Evolutionary conservation across 1,284 basidiomycete genomes (phyloP).

Genomic region (Volvariella volvacea): DNA sequence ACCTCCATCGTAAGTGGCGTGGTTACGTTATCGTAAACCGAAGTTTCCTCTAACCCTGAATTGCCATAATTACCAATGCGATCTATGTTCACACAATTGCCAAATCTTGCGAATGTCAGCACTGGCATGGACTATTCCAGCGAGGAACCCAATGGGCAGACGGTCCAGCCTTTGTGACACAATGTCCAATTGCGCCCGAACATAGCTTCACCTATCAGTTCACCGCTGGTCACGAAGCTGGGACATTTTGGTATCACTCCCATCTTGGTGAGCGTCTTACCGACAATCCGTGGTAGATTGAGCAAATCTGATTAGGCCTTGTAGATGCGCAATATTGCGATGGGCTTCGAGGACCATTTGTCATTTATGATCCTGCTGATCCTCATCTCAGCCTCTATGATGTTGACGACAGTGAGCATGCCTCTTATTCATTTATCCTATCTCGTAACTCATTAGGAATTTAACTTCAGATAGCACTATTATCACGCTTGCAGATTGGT

Average conservation of each 20-base stretch:
- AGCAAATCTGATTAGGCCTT: slow-evolving; percentile 3
- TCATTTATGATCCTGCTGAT: slow-evolving; percentile 19
- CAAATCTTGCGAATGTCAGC: slow-evolving; percentile 8
- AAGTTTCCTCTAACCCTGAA: background rate
- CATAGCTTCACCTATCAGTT: slow-evolving; percentile 19
- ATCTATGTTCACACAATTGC: too few relatives aligned
- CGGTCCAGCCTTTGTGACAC: slow-evolving; percentile 20
- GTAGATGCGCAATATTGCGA: slow-evolving; percentile 20
- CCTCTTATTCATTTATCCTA: background rate
- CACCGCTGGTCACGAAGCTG: slow-evolving; percentile 24
- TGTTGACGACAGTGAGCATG: slow-evolving; percentile 26
- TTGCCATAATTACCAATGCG: too few relatives aligned
- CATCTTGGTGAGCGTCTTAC: background rate
- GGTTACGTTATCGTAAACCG: background rate
- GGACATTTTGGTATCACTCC: slow-evolving; percentile 27
- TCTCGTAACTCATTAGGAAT: background rate
- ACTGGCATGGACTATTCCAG: slow-evolving; percentile 28
- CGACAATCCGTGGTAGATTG: background rate
- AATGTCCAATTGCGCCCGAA: slow-evolving; percentile 21
- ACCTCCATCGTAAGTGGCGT: slow-evolving; percentile 12
- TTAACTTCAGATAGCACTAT: slow-evolving; percentile 19
- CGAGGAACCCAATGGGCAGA: slow-evolving; percentile 20
- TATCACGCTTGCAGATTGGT: slow-evolving; percentile 38
- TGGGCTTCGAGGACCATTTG: slow-evolving; percentile 27
- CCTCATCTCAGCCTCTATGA: slow-evolving; percentile 19